Base-by-base conservation (phyloP, 2,329 filamentous ascomycete species). In the Alternaria solani region DNA sequence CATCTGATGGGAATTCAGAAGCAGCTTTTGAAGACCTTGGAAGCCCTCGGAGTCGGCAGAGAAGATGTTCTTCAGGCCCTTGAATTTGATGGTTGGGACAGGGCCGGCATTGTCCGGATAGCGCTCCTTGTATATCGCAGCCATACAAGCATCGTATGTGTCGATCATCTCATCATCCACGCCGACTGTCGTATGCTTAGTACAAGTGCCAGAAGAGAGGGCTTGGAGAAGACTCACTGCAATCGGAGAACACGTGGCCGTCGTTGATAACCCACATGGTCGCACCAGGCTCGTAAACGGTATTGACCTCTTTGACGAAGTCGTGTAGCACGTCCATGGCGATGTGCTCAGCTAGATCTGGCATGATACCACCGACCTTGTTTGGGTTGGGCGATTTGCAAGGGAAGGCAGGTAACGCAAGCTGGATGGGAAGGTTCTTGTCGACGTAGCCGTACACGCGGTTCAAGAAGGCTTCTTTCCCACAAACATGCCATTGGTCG, bases 351-450 rank as follows among this genome's bases (percentile, higher is more conserved):
- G 77, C 81, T 7, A 81, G 71, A 56, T 83, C 81, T 1, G 81
- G 81, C 38, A 81, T 71, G 6, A 66, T 70, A 2, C 81, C 86
- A 9, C 88, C 75, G 0, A 87, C 85, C 56, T 89, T 89, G 32
- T 81, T 78, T 0, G 71, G 68, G 61, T 88, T 88, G 16, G 86
- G 83, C 0, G 86, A 88, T 67, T 89, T 89, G 80, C 87, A 88
- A 0, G 87, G 87, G 51, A 89, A 89, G 0, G 86, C 86, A 0
- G 87, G 87, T 1, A 88, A 77, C 23, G 67, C 66, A 18, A 73
- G 63, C 7, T 67, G 67, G n/a, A 76, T 73, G 0, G 68, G 71
- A 57, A 67, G 53, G 38, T 66, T 68, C 43, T 66, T 66, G 39
- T 68, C 67, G 16, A 75, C 71, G 47, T 70, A 75, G 20, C 67